Evolutionary conservation across 129 eudicot species (phyloP).

Genomic region (Erigeron canadensis): DNA sequence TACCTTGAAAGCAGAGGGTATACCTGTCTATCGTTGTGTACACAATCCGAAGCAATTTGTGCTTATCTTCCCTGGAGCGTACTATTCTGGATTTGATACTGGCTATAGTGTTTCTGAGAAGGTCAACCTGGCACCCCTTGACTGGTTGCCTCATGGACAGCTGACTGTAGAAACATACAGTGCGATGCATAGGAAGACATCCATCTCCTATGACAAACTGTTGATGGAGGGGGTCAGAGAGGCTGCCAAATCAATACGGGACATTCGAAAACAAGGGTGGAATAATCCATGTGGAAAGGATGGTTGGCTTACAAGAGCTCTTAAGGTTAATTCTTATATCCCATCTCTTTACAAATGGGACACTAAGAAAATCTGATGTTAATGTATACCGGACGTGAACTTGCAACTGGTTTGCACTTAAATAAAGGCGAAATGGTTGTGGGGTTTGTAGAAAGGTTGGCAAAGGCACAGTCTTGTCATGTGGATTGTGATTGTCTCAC

Average conservation of each 20-base stretch:
- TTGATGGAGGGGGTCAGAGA: slow-evolving; percentile 54
- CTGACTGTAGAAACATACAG: slow-evolving; percentile 49
- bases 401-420: too few species aligned
- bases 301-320: slow-evolving; percentile 56
- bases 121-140: slow-evolving; percentile 70
- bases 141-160: slow-evolving; percentile 93
- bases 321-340: slow-evolving; percentile 47
- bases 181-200: slow-evolving; percentile 57
- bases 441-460: too few species aligned
- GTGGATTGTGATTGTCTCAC: too few species aligned
- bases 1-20: slow-evolving; percentile 56
- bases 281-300: slow-evolving; percentile 51
- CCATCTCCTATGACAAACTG: slow-evolving; percentile 65
- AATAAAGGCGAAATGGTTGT: too few species aligned
- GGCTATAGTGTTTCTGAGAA: slow-evolving; percentile 65
- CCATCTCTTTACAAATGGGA: not conserved
- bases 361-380: too few species aligned
- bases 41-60: slow-evolving; percentile 70
- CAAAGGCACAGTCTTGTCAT: too few species aligned
- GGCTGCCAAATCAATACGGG: slow-evolving; percentile 48
- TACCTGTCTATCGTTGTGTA: slow-evolving; percentile 74
- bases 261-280: slow-evolving; percentile 38
- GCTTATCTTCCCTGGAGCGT: slow-evolving; percentile 69
- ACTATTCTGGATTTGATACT: slow-evolving; percentile 66
- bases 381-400: too few species aligned